Percentiles rank a stretch among this genome's conserved stretches.
phyloP scores from a whole-genome alignment of 345 rosid species.

The Arabidopsis thaliana region DNA sequence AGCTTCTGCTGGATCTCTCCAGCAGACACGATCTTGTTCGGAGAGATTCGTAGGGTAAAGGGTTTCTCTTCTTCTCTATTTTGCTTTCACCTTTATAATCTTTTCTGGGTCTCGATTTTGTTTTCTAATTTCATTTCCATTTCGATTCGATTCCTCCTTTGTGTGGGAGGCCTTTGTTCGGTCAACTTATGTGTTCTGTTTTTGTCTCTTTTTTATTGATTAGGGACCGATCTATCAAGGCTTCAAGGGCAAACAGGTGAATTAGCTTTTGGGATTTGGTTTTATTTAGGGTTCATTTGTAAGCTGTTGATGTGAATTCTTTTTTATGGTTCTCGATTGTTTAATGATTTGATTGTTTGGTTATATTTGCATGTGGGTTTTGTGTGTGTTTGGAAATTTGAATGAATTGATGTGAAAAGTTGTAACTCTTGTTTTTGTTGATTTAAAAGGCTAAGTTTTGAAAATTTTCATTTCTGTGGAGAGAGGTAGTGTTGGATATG shows the following conservation, averaged over 20 bases:
- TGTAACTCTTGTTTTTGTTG: neutral
- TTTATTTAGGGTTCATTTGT: slow-evolving; percentile 38
- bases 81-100: neutral
- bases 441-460: neutral
- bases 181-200: slow-evolving; percentile 19
- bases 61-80: slow-evolving; percentile 1
- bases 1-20: slow-evolving; percentile 51
- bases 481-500: neutral
- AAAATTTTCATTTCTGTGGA: slow-evolving; percentile 8
- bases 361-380: slow-evolving; percentile 32
- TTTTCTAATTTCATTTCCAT: neutral
- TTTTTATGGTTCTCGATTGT: neutral
- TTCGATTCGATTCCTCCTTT: slow-evolving; percentile 10
- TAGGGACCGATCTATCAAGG: slow-evolving; percentile 40
- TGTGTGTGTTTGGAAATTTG: neutral
- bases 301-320: neutral
- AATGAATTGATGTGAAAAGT: neutral
- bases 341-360: slow-evolving; percentile 23
- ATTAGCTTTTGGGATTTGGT: neutral
- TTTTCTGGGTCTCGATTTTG: slow-evolving; percentile 1
- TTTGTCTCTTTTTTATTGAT: slow-evolving; percentile 16
- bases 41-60: slow-evolving; percentile 42
- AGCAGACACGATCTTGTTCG: slow-evolving; percentile 41
- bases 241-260: slow-evolving; percentile 41
- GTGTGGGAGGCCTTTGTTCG: slow-evolving; percentile 11